Percentiles rank a stretch among this genome's conserved stretches.
Evolutionary conservation across 1,284 basidiomycete species (phyloP).

Genomic region (Papiliotrema laurentii): DNA sequence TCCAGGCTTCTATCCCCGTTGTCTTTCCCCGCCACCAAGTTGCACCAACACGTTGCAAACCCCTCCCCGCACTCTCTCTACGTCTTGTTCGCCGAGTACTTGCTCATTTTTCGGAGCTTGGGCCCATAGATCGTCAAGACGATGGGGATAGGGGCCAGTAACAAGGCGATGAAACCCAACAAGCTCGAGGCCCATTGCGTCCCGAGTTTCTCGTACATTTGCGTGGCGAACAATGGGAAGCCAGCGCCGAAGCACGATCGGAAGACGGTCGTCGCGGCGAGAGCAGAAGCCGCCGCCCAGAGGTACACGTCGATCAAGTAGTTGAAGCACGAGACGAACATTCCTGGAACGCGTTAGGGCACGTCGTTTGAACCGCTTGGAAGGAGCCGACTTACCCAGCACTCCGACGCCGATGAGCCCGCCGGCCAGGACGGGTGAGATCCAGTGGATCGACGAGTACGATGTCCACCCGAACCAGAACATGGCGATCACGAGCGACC

Average conservation of each 20-base stretch:
- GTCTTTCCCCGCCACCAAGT: no score
- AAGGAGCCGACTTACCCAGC: conserved; percentile 35
- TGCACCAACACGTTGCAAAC: no score
- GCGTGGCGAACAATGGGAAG: conserved; percentile 51
- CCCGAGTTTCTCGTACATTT: conserved; percentile 53
- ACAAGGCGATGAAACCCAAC: conserved; percentile 43
- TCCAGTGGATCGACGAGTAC: conserved; percentile 48
- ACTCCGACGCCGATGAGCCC: conserved; percentile 46
- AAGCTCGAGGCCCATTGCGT: conserved; percentile 42
- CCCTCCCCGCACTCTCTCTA: no score
- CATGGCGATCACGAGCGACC: conserved; percentile 44
- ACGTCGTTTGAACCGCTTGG: no score
- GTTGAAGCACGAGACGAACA: conserved; percentile 53
- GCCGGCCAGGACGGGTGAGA: conserved; percentile 49
- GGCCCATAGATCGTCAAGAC: conserved; percentile 50
- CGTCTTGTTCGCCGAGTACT: conserved; percentile 38
- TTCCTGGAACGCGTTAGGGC: conserved; percentile 35
- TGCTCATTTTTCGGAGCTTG: conserved; percentile 48
- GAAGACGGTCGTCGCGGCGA: conserved; percentile 48
- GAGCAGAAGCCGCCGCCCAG: conserved; percentile 52
- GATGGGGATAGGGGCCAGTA: conserved; percentile 48
- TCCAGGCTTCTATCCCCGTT: no score
- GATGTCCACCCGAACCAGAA: conserved; percentile 51
- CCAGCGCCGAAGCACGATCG: conserved; percentile 50
- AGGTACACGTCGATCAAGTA: conserved; percentile 54